phyloP scores from a whole-genome alignment of 371 early-diverging fungal species.

The Massospora cicadina region DNA sequence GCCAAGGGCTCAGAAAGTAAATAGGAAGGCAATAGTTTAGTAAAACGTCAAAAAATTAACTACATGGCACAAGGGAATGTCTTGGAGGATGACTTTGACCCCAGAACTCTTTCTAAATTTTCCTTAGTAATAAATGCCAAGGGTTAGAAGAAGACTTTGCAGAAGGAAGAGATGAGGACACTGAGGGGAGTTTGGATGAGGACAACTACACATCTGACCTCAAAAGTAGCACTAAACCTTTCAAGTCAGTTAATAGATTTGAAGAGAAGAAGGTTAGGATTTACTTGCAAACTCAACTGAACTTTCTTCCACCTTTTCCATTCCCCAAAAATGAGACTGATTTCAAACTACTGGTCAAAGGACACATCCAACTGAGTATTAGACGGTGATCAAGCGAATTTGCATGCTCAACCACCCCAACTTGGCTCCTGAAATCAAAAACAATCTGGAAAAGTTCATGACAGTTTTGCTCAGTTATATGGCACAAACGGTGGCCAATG shows the following conservation, averaged over 20 bases:
- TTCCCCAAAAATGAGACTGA: constrained; percentile 48
- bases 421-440: constrained; percentile 54
- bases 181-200: constrained; percentile 17
- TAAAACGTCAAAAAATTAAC: constrained; percentile 17
- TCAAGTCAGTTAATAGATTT: constrained; percentile 6
- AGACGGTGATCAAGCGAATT: constrained; percentile 54
- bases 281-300: constrained; percentile 21
- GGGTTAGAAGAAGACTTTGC: constrained; percentile 29
- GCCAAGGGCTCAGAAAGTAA: constrained; percentile 54
- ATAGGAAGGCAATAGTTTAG: constrained; percentile 24
- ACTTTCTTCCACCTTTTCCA: constrained; percentile 66
- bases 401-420: constrained; percentile 63
- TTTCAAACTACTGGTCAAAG: constrained; percentile 34
- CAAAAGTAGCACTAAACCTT: constrained; percentile 14
- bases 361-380: constrained; percentile 38
- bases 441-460: constrained; percentile 41
- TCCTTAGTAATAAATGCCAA: constrained; percentile 21
- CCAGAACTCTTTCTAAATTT: constrained; percentile 21
- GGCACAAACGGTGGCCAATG: constrained; percentile 20
- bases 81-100: constrained; percentile 48
- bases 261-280: constrained; percentile 10
- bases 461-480: constrained; percentile 31
- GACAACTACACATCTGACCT: constrained; percentile 15
- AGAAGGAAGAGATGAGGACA: constrained; percentile 19
- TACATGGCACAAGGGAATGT: constrained; percentile 50